phyloP scores from a whole-genome alignment of 2,329 filamentous ascomycete species.

The Penicillium sp. region DNA sequence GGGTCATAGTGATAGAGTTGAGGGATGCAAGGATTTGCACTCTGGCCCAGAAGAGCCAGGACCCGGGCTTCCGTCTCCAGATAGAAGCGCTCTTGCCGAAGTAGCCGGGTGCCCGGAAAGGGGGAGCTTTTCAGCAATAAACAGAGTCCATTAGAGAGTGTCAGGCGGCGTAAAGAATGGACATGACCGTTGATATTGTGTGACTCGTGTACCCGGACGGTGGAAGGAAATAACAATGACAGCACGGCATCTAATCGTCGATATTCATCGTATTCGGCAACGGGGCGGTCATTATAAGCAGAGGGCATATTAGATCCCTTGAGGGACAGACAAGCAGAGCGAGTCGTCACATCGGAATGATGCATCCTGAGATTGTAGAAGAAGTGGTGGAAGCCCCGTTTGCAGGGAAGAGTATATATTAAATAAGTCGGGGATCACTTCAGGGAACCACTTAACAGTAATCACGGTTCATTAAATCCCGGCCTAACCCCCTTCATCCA shows the following conservation, averaged over 20 bases:
- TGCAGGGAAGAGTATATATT: neutral
- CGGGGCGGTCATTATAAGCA: neutral
- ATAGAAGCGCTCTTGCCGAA: conserved; percentile 41
- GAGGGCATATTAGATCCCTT: conserved; percentile 7
- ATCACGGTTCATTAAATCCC: neutral
- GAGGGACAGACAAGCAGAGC: conserved; percentile 8
- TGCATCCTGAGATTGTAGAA: conserved; percentile 15
- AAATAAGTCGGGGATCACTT: neutral
- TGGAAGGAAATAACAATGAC: conserved; percentile 34
- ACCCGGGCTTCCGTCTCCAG: conserved; percentile 45
- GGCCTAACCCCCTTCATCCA: neutral
- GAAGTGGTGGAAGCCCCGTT: neutral
- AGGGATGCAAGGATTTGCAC: conserved; percentile 38
- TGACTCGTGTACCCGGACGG: conserved; percentile 30
- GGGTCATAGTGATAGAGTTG: conserved; percentile 41
- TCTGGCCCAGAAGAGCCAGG: conserved; percentile 38
- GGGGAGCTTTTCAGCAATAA: conserved; percentile 43
- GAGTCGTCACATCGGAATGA: conserved; percentile 12
- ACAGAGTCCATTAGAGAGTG: conserved; percentile 40
- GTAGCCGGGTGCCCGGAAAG: conserved; percentile 36
- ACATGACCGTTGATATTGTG: conserved; percentile 32
- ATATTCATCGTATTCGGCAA: conserved; percentile 18
- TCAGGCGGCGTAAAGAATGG: conserved; percentile 39
- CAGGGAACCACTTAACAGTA: neutral
- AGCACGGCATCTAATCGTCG: conserved; percentile 32